A percentile compares a stretch with the other conserved stretches of the same genome.
Conservation (phyloP, 2,329 filamentous ascomycete genomes). For the Ophiostoma montium region DNA sequence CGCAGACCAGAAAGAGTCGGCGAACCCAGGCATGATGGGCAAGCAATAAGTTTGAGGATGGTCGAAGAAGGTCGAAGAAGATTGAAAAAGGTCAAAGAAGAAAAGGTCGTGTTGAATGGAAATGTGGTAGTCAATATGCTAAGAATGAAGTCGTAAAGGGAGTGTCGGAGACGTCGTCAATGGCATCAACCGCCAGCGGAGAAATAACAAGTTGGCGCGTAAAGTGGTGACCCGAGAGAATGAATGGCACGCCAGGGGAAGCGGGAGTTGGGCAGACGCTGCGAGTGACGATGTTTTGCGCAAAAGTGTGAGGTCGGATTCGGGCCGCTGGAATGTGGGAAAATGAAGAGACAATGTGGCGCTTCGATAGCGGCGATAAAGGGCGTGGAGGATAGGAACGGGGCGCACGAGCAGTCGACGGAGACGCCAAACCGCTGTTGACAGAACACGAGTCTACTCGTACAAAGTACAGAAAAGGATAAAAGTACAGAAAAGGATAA, state of each 20-base stretch:
- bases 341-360: background rate
- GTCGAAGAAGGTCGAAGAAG: background rate
- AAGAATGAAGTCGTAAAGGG: too few relatives aligned
- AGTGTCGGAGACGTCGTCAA: too few relatives aligned
- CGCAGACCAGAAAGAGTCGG: conserved; percentile 93
- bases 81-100: background rate
- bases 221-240: too few relatives aligned
- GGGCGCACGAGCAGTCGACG: background rate
- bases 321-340: background rate
- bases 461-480: too few relatives aligned
- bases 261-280: background rate
- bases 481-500: too few relatives aligned
- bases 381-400: conserved; percentile 1
- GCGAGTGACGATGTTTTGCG: background rate
- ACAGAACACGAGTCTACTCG: background rate
- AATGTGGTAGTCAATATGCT: too few relatives aligned
- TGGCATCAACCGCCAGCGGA: too few relatives aligned
- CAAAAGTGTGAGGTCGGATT: background rate
- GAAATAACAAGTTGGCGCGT: too few relatives aligned
- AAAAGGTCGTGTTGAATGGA: too few relatives aligned
- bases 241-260: background rate
- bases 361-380: background rate
- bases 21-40: conserved; percentile 66
- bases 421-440: background rate
- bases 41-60: background rate